A percentile compares a stretch with the other conserved stretches of the same genome.
phyloP scores from a whole-genome alignment of 108 stramenopile species.

The Cylindrotheca closterium region DNA sequence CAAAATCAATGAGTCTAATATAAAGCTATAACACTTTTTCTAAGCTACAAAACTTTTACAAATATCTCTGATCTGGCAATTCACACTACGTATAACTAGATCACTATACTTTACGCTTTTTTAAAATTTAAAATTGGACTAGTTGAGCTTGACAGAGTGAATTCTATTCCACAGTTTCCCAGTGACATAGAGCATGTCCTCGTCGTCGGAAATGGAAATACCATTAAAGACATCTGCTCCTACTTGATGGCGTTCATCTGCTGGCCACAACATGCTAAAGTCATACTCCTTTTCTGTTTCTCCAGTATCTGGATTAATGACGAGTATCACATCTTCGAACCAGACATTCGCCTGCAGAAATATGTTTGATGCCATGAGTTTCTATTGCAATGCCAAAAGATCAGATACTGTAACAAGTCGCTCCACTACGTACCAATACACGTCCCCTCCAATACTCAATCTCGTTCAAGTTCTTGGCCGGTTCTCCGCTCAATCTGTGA shows the following conservation, averaged over 20 bases:
- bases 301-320: conserved; percentile 78
- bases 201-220: conserved; percentile 72
- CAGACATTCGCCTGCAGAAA: conserved; percentile 67
- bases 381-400: no score
- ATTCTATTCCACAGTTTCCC: conserved; percentile 76
- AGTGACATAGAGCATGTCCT: conserved; percentile 67
- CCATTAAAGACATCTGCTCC: conserved; percentile 83
- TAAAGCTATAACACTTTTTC: no score
- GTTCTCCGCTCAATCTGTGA: conserved; percentile 41
- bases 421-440: conserved; percentile 39
- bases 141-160: conserved; percentile 47
- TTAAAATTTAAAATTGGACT: no score
- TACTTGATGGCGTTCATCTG: conserved; percentile 21
- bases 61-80: no score
- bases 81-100: no score
- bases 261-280: conserved; percentile 64
- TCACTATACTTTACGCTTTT: no score
- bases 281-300: conserved; percentile 80
- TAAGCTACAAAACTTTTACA: no score
- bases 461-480: conserved; percentile 68
- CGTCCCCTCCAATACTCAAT: conserved; percentile 78
- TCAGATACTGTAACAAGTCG: no score
- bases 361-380: no score
- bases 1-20: no score
- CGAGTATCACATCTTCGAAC: conserved; percentile 73